Conservation (phyloP, 495 filamentous ascomycete genomes). For the Aspergillus ostianus region DNA sequence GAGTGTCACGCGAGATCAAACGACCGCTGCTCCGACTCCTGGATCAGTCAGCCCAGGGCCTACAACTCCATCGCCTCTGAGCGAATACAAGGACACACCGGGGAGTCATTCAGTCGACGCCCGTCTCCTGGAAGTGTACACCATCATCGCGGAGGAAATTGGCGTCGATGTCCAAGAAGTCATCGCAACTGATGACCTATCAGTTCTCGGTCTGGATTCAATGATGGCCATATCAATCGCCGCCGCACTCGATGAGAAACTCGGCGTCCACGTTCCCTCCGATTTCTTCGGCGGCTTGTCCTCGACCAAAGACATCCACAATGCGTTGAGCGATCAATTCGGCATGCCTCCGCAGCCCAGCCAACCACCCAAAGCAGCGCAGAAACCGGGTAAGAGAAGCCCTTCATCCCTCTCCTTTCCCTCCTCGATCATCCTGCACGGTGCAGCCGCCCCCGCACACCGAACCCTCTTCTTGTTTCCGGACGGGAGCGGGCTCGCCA, state of each 20-base stretch:
- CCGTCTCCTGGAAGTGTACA: neutral
- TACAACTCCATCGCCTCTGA: neutral
- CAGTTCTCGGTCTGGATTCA: slow-evolving; percentile 51
- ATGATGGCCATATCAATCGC: slow-evolving; percentile 45
- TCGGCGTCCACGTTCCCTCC: slow-evolving; percentile 34
- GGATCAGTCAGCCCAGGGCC: neutral
- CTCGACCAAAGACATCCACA: slow-evolving; percentile 37
- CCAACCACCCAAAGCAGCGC: neutral
- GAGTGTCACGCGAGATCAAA: neutral
- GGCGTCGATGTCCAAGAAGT: slow-evolving; percentile 41
- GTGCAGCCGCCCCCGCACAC: slow-evolving; percentile 19
- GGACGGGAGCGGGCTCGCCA: slow-evolving; percentile 28
- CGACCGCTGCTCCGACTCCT: neutral
- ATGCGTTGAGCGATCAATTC: neutral
- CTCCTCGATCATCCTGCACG: slow-evolving; percentile 27
- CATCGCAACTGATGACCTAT: slow-evolving; percentile 30
- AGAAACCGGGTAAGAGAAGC: neutral
- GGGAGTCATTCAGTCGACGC: neutral
- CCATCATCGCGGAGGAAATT: slow-evolving; percentile 46
- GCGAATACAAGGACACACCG: neutral
- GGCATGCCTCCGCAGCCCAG: neutral
- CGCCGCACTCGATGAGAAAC: slow-evolving; percentile 36
- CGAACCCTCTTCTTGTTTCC: slow-evolving; percentile 36
- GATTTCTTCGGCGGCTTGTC: slow-evolving; percentile 50
- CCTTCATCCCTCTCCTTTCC: neutral